A percentile compares a stretch with the other conserved stretches of the same genome.
phyloP scores from a whole-genome alignment of 331 rosid genomes.

The Malus hybrid region DNA sequence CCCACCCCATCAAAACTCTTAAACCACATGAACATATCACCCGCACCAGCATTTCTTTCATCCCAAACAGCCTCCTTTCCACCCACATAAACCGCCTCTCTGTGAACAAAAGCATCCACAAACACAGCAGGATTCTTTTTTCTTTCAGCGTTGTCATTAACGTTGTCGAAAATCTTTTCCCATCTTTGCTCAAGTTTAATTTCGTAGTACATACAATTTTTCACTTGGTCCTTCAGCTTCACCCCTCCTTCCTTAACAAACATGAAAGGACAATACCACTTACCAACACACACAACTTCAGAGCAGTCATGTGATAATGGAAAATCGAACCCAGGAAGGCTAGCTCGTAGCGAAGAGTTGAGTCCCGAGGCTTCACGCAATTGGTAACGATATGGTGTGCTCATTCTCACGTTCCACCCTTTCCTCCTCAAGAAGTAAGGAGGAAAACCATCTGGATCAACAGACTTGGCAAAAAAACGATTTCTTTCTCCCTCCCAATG shows the following conservation, averaged over 20 bases:
- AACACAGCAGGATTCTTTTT: neutral
- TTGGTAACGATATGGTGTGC: neutral
- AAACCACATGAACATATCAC: slow-evolving; percentile 10
- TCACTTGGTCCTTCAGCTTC: slow-evolving; percentile 18
- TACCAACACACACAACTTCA: slow-evolving; percentile 19
- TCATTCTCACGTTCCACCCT: slow-evolving; percentile 5
- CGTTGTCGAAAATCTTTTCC: slow-evolving; percentile 10
- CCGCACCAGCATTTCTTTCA: neutral
- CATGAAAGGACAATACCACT: slow-evolving; percentile 36
- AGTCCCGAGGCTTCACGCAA: slow-evolving; percentile 25
- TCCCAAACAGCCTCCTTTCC: slow-evolving; percentile 10
- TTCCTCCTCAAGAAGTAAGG: slow-evolving; percentile 3
- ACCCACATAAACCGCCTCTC: slow-evolving; percentile 6
- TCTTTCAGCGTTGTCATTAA: neutral
- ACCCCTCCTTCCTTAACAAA: slow-evolving; percentile 22
- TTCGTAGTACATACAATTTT: slow-evolving; percentile 15
- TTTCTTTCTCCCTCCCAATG: neutral
- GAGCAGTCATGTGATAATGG: neutral
- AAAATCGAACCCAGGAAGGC: slow-evolving; percentile 20
- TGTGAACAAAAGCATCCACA: slow-evolving; percentile 21
- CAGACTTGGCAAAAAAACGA: neutral
- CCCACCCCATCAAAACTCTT: neutral
- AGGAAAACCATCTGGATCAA: slow-evolving; percentile 19
- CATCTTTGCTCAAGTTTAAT: slow-evolving; percentile 34
- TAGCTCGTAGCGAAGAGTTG: slow-evolving; percentile 5